A percentile compares a stretch with the other conserved stretches of the same genome.
Conservation (phyloP, 2,329 filamentous ascomycete genomes). For the Neonectria punicea region DNA sequence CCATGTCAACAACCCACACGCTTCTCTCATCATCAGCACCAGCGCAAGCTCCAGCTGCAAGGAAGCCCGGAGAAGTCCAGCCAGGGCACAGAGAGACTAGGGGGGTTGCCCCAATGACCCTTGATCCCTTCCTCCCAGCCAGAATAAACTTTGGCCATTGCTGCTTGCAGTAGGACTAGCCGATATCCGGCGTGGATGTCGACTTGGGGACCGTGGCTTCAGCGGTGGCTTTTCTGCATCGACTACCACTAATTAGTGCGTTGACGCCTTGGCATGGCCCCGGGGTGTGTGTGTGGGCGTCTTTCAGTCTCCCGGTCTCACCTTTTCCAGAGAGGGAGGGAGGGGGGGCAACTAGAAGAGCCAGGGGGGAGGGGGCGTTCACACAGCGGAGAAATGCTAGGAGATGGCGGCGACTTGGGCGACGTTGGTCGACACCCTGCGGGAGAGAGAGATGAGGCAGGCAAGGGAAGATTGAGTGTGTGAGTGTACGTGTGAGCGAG, state of each 20-base stretch:
- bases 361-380: background rate
- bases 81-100: background rate
- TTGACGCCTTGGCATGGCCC: background rate
- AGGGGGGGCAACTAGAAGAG: background rate
- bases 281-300: background rate
- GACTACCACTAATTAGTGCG: background rate
- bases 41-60: background rate
- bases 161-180: slow-evolving; percentile 35
- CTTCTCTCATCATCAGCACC: background rate
- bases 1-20: background rate
- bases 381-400: background rate
- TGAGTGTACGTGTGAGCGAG: background rate
- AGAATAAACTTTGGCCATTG: slow-evolving; percentile 39
- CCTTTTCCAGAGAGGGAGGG: background rate
- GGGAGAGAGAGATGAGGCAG: background rate
- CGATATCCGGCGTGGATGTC: slow-evolving; percentile 37
- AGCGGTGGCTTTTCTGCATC: slow-evolving; percentile 5
- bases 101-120: background rate
- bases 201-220: slow-evolving; percentile 16
- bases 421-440: background rate
- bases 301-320: background rate
- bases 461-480: background rate
- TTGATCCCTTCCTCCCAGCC: slow-evolving; percentile 19
- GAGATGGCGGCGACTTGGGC: too few relatives aligned
- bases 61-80: background rate